A percentile compares a stretch with the other conserved stretches of the same genome.
Evolutionary conservation across 768 basidiomycete species (phyloP).

Genomic region (Boletus rubroflammeus): DNA sequence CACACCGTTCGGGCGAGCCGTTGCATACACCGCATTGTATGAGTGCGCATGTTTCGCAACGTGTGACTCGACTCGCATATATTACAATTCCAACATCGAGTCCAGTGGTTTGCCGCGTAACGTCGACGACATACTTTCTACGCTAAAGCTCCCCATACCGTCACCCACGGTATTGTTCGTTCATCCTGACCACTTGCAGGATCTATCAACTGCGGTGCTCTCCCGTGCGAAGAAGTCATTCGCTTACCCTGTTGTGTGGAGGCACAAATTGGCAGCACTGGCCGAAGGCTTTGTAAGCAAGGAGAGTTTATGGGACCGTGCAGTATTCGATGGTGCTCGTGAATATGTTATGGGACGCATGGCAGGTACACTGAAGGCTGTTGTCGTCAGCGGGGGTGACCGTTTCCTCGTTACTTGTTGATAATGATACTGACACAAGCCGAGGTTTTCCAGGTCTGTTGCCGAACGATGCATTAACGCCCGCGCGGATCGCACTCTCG

Average conservation of each 20-base stretch:
- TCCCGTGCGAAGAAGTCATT: constrained; percentile 51
- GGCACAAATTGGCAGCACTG: constrained; percentile 72
- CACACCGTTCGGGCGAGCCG: constrained; percentile 72
- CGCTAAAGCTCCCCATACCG: constrained; percentile 53
- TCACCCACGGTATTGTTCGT: constrained; percentile 79
- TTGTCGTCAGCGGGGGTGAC: constrained; percentile 72
- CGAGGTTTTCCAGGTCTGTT: constrained; percentile 41
- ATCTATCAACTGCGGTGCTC: constrained; percentile 51
- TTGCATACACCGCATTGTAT: constrained; percentile 76
- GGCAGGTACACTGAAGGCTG: constrained; percentile 59
- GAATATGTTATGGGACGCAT: constrained; percentile 55
- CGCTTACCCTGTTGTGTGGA: constrained; percentile 61
- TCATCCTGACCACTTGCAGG: constrained; percentile 57
- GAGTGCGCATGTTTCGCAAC: constrained; percentile 75
- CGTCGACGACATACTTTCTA: constrained; percentile 47
- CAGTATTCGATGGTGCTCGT: constrained; percentile 70
- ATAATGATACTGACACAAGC: background rate
- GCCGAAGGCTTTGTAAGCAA: constrained; percentile 72
- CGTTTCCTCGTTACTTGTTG: constrained; percentile 1
- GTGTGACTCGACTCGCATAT: constrained; percentile 51
- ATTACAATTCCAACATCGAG: constrained; percentile 30
- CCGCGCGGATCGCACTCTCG: constrained; percentile 71
- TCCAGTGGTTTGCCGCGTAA: constrained; percentile 24
- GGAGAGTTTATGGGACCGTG: constrained; percentile 81
- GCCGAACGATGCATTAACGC: constrained; percentile 47